Evolutionary conservation across 2,329 filamentous ascomycete genomes (phyloP).

Genomic region (Plectosphaerella plurivora): DNA sequence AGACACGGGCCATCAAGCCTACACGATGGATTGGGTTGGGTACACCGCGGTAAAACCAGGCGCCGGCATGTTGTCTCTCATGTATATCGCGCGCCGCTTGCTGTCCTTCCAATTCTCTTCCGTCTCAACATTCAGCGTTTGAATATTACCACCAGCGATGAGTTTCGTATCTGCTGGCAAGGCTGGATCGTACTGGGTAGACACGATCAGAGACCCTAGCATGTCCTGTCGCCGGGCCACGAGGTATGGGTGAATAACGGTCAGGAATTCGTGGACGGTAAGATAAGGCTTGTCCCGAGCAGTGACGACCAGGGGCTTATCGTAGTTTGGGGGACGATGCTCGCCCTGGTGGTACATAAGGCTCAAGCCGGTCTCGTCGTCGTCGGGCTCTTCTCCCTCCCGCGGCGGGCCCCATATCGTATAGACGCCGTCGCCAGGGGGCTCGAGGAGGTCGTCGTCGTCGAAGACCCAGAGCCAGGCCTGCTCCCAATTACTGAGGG

Average conservation of each 20-base stretch:
- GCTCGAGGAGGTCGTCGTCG: neutral
- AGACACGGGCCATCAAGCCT: neutral
- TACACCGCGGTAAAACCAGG: neutral
- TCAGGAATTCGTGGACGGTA: neutral
- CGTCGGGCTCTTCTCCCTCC: neutral
- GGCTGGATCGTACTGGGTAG: neutral
- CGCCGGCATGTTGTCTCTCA: neutral
- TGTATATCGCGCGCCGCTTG: neutral
- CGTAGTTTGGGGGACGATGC: neutral
- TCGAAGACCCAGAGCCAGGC: neutral
- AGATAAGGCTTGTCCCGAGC: neutral
- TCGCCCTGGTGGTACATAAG: neutral
- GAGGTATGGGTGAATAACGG: neutral
- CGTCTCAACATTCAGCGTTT: neutral
- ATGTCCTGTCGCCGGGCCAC: neutral
- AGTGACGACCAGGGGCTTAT: neutral
- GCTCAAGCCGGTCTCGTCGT: neutral
- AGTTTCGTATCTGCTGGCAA: neutral
- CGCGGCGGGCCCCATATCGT: neutral
- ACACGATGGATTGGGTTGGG: neutral
- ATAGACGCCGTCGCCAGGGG: neutral
- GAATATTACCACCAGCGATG: neutral
- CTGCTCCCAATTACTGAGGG: neutral
- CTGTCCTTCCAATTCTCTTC: neutral
- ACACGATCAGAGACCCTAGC: neutral